Base-by-base conservation (phyloP, 768 basidiomycete genomes). In the Tylopilus rubrobrunneus region DNA sequence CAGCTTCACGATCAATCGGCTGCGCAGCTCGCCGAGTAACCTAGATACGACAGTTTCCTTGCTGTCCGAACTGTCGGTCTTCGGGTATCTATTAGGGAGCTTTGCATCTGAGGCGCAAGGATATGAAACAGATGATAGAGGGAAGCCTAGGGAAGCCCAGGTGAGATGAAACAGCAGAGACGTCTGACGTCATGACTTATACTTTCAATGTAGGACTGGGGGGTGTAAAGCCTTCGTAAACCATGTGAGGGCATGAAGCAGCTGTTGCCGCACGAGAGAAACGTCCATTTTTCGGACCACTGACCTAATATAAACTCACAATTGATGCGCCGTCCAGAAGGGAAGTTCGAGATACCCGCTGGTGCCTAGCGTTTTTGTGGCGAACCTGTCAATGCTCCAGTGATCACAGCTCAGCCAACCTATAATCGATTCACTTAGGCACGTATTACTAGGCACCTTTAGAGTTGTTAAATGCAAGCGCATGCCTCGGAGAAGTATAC, bases 91-190 rank as follows among this genome's bases (percentile, higher is more conserved):
- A 49, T 31, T n/a, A 8, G n/a, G 21, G 15, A 5, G 5, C 5
- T 42, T 14, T 14, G 33, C 33, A 8, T 40, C 33, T 28, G 40
- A 23, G 2, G 21, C 11, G 5, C 40, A 4, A 12, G 40, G 33
- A 46, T 29, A 27, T 47, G 58, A 61, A 56, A 56, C 47, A 47
- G 40, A 27, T 59, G 37, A 45, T 39, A 45, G 29, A 42, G 14
- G 19, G 19, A 19, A 19, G 19, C 19, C 19, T 19, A 19, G 19
- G 19, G 19, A 19, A 19, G 11, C 29, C 29, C 29, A 6, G 29
- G 19, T 9, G 15, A 43, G 23, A 33, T 29, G 4, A 17, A 23
- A 47, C 27, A 23, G 7, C 39, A 5, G 39, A 21, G 21, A 23
- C 11, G 10, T 12, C 40, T 41, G 5, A n/a, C 19, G n/a, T 8